Evolutionary conservation across 2,329 filamentous ascomycete species (phyloP), one percentile per base, ranked within the genome.

Genomic region (Aspergillus udagawae): DNA sequence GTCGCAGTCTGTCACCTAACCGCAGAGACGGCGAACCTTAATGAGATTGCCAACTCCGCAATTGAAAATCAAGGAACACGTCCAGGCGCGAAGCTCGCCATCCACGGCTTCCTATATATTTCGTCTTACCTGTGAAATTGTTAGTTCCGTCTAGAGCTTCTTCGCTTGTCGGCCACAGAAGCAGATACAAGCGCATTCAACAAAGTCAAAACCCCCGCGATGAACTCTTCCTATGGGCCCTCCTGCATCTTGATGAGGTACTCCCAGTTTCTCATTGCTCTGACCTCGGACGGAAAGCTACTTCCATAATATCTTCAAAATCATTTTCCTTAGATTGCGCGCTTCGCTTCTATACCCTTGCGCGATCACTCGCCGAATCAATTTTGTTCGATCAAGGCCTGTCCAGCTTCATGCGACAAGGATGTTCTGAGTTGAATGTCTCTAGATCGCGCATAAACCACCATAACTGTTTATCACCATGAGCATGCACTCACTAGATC

Each of bases 401-500:
- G 32, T 14, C 14, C 14, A 6, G 32, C 32, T 38, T 38, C 32
- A 38, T 17, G 32, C 32, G 32, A n/a, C 32, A 38, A 38, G 32
- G 32, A 38, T 38, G 32, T 17, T 38, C 32, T 35, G 4, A 35
- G 32, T 17, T 17, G 38, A 7, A 45, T 12, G 17, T 28, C 52
- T 10, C 21, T 17, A 53, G 21, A 14, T 25, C 20, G 42, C 9
- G 8, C 12, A 45, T 9, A 21, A 20, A 10, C 2, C 4, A 45
- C 21, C 42, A 45, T 45, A 23, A 6, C 1, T 9, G 5, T 7
- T 7, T 14, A 32, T 49, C 58, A 63, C 38, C 28, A 76, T 76
- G 73, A 73, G 68, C 52, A 60, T 70, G 38, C 62, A 70, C 53
- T 63, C 68, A 17, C 59, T 65, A 38, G 72, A 76, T 54, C 71